These are phyloP conservation scores for Scedosporium apiospermum DNA, from an alignment of 2,329 filamentous ascomycete genomes.

Conservation along the genomic window DNA sequence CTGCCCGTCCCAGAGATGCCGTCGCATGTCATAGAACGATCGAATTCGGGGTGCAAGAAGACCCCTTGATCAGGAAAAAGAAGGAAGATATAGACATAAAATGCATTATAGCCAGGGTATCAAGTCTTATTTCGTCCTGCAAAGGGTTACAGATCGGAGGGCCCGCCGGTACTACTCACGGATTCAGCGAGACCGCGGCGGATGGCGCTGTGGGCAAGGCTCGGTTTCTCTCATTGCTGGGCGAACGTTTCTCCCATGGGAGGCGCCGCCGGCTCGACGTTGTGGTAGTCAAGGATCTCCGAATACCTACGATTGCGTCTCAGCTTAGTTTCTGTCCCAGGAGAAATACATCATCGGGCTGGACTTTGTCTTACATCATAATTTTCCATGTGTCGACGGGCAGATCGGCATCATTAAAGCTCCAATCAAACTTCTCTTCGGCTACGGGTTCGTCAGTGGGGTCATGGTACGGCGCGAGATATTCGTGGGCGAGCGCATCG, in stretches of 20 bases:
- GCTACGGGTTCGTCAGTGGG: conserved; percentile 92
- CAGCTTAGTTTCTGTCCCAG: neutral
- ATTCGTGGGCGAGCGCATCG: conserved; percentile 81
- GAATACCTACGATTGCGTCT: conserved; percentile 62
- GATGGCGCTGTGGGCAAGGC: conserved; percentile 6
- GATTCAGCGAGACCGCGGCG: neutral
- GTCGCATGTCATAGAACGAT: no score
- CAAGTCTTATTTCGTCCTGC: conserved; percentile 3
- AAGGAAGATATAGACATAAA: conserved; percentile 4
- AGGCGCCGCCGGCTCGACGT: conserved; percentile 54
- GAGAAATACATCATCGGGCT: neutral
- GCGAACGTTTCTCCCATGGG: neutral
- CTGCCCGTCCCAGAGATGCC: no score
- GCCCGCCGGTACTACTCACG: no score
- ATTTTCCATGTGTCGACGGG: conserved; percentile 99
- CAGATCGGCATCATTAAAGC: conserved; percentile 95
- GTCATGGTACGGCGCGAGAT: conserved; percentile 94
- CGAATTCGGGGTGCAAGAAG: neutral
- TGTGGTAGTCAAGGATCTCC: conserved; percentile 97
- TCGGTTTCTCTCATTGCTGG: conserved; percentile 4
- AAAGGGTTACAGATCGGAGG: neutral
- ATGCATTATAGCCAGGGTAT: no score
- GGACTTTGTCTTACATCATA: conserved; percentile 71
- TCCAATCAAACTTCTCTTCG: conserved; percentile 99
- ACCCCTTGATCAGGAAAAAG: neutral